phyloP scores from a whole-genome alignment of 2,329 filamentous ascomycete genomes.

The Xylariaceae sp. region DNA sequence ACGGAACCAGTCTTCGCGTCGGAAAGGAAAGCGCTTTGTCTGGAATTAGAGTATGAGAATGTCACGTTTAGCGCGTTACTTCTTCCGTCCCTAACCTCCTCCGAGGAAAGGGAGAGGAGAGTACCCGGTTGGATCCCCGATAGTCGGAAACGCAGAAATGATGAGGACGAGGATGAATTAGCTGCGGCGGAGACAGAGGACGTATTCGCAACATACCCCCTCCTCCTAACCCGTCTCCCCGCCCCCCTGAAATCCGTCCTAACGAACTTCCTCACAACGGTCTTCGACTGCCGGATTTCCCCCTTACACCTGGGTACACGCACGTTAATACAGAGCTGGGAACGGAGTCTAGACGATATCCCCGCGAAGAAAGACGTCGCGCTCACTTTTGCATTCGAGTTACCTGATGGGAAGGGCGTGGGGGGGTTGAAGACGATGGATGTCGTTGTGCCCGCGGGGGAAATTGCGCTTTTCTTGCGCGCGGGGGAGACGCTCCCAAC shows the following conservation, averaged over 20 bases:
- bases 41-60: conserved; percentile 50
- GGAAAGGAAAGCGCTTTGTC: conserved; percentile 32
- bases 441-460: conserved; percentile 45
- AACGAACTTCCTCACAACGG: conserved; percentile 46
- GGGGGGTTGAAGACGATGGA: conserved; percentile 41
- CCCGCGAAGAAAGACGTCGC: conserved; percentile 40
- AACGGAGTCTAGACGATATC: conserved; percentile 35
- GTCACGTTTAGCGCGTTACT: conserved; percentile 47
- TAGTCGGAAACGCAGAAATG: not conserved
- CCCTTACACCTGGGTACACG: conserved; percentile 46
- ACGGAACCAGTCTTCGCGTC: conserved; percentile 28
- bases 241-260: conserved; percentile 45
- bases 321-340: conserved; percentile 46
- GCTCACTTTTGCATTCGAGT: conserved; percentile 47
- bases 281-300: conserved; percentile 53
- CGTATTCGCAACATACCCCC: conserved; percentile 44
- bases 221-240: conserved; percentile 53
- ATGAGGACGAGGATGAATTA: no score
- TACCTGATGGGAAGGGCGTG: no score
- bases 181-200: not conserved
- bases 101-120: no score
- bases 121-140: conserved; percentile 13
- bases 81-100: conserved; percentile 35
- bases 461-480: conserved; percentile 43
- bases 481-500: conserved; percentile 31